phyloP scores from a whole-genome alignment of 495 filamentous ascomycete genomes.

The Lindgomyces ingoldianus region DNA sequence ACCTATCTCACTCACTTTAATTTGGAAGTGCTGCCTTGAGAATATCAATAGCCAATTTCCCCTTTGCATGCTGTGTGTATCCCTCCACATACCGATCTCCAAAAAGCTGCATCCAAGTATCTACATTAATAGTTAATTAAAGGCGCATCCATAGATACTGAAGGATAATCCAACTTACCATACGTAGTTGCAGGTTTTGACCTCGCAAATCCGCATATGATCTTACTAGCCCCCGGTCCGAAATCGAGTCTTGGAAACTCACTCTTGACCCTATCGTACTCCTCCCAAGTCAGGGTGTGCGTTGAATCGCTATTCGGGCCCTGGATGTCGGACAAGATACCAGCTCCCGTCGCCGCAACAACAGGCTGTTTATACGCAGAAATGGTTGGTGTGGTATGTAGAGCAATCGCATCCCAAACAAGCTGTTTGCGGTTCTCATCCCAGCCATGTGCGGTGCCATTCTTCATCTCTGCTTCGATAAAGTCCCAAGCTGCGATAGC shows the following conservation, averaged over 20 bases:
- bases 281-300: constrained; percentile 41
- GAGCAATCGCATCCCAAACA: constrained; percentile 58
- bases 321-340: constrained; percentile 53
- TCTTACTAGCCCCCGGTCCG: constrained; percentile 41
- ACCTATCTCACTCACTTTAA: too few species aligned
- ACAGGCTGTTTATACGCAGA: constrained; percentile 51
- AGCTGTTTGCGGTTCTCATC: constrained; percentile 47
- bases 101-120: too few species aligned
- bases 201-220: constrained; percentile 50
- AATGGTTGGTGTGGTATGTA: constrained; percentile 51
- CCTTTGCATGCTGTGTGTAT: too few species aligned
- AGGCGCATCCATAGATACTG: too few species aligned
- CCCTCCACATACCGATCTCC: too few species aligned
- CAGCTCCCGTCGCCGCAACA: constrained; percentile 46
- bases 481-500: constrained; percentile 54
- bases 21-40: too few species aligned
- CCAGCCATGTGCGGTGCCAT: constrained; percentile 35
- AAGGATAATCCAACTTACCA: too few species aligned
- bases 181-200: constrained; percentile 55
- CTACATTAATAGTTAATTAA: too few species aligned
- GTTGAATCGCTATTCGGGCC: constrained; percentile 39
- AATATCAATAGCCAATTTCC: too few species aligned
- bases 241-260: constrained; percentile 48
- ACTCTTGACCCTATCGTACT: constrained; percentile 43
- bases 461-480: constrained; percentile 19